phyloP scores from a whole-genome alignment of 331 rosid genomes.

The Malus hybrid region DNA sequence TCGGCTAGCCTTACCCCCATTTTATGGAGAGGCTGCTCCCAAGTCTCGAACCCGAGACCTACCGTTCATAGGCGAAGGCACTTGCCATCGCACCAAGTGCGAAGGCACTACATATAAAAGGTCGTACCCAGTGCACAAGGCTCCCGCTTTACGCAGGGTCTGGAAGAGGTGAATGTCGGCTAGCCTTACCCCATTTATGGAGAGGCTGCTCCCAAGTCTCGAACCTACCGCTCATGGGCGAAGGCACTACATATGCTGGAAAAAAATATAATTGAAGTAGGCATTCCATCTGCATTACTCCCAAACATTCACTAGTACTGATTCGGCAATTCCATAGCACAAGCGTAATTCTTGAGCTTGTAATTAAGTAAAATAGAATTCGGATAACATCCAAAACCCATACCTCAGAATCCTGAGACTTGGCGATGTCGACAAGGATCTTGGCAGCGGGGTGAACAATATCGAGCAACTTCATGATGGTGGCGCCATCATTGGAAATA shows the following conservation, averaged over 20 bases:
- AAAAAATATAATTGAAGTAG: background rate
- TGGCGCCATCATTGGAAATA: constrained; percentile 97
- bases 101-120: no score
- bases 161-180: no score
- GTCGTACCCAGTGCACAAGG: no score
- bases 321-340: background rate
- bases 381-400: background rate
- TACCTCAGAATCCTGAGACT: constrained; percentile 98
- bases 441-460: constrained; percentile 96
- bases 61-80: no score
- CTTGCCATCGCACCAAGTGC: no score
- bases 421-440: constrained; percentile 93
- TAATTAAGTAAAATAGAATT: background rate
- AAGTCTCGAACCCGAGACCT: no score
- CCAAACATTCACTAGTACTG: background rate
- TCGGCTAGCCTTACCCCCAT: no score
- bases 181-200: no score
- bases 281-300: background rate
- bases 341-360: background rate
- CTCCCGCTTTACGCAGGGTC: no score
- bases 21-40: no score
- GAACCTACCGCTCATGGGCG: no score
- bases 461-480: constrained; percentile 95
- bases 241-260: background rate
- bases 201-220: no score